Evolutionary conservation across 257 asterid genomes (phyloP), one percentile per base, ranked within the genome.

Genomic region (Plantago major): DNA sequence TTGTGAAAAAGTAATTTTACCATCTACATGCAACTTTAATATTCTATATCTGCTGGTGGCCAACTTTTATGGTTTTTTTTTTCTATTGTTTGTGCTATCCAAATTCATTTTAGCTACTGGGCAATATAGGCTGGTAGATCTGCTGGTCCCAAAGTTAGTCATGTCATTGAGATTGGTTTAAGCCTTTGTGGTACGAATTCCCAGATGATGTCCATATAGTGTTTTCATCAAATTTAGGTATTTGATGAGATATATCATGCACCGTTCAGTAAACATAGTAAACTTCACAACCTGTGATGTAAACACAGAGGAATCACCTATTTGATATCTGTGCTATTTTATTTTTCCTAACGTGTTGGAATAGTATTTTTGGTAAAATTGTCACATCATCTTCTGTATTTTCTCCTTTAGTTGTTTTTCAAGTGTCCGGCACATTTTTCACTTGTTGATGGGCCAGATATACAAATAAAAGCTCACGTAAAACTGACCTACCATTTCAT

Each of bases 11-110:
- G 51, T 6, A 12, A 46, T 17, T 22, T n/a, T 18, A 17, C 17
- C 17, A 11, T 28, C 48, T 45, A 6, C 2, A 26, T 40, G 1
- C 10, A 45, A 11, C 19, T 63, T 33, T 42, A 47, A 14, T 18
- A 14, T 17, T 13, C 44, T 37, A 55, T 55, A 22, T 43, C 51
- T 56, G 49, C 49, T 10, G 50, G 46, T 58, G 52, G 56, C 69
- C 63, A 33, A 46, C 10, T 12, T 42, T 8, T 19, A 7, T 40
- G 52, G 46, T 22, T 54, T 44, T 58, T 16, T n/a, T 26, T 45
- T 8, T 55, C 30, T 26, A 8, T 28, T 30, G 5, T 45, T 64
- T 54, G 40, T 42, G 14, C 46, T 11, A 64, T 56, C 55, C 19
- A 2, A 30, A 6, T 67, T 33, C 63, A 17, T 28, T 22, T 33